phyloP scores from a whole-genome alignment of 1,139 yeast species.

The Magnusiomyces starmeri region DNA sequence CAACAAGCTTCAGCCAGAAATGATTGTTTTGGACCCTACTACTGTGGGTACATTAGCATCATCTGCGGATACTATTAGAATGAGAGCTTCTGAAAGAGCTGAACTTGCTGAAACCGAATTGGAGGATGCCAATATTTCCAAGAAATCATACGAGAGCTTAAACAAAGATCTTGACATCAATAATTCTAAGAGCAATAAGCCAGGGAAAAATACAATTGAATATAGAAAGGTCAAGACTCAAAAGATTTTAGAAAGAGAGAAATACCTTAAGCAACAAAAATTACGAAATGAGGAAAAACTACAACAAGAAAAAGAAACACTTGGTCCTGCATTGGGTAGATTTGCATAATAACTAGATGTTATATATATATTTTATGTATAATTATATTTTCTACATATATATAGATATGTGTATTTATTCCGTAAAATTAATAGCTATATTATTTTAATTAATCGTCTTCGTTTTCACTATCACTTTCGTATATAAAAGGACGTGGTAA shows the following conservation, averaged over 20 bases:
- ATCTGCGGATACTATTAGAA: constrained; percentile 54
- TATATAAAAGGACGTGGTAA: constrained; percentile 78
- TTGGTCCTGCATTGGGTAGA: constrained; percentile 31
- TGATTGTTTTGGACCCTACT: constrained; percentile 85
- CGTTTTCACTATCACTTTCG: constrained; percentile 37
- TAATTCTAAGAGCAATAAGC: not conserved
- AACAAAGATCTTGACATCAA: not conserved
- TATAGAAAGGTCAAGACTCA: not conserved
- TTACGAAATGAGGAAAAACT: constrained; percentile 5
- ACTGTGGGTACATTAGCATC: constrained; percentile 80
- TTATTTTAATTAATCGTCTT: constrained; percentile 9
- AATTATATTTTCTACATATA: not conserved
- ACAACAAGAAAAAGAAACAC: constrained; percentile 21
- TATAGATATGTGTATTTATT: not conserved
- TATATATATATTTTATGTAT: not conserved
- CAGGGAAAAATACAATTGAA: not conserved
- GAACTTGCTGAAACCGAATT: constrained; percentile 44
- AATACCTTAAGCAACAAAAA: not conserved
- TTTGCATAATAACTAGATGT: constrained; percentile 20
- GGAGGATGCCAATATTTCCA: not conserved
- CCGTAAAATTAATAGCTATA: constrained; percentile 1
- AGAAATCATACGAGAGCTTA: too few species aligned
- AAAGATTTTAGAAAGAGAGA: not conserved
- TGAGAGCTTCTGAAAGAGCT: constrained; percentile 43
- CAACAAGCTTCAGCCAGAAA: constrained; percentile 86